These are phyloP conservation scores for Amaranthus tricolor DNA, from an alignment of 179 eudicot species.

Conservation along the genomic window DNA sequence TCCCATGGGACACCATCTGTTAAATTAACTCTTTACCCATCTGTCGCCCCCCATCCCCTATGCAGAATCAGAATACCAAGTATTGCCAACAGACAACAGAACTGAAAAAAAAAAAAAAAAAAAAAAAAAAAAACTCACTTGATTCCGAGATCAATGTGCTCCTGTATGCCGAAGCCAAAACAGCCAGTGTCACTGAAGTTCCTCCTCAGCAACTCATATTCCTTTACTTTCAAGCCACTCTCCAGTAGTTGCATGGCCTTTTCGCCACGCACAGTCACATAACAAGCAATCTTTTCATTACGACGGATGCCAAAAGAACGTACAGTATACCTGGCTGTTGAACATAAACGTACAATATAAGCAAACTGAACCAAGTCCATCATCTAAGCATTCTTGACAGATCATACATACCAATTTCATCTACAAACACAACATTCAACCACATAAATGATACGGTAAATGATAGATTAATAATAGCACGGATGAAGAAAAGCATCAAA, in stretches of 20 bases:
- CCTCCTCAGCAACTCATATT: conserved; percentile 64
- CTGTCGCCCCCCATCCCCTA: too few relatives aligned
- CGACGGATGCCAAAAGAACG: conserved; percentile 83
- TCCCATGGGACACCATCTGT: too few relatives aligned
- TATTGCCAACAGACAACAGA: not conserved
- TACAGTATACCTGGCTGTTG: conserved; percentile 81
- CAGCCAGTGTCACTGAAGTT: conserved; percentile 86
- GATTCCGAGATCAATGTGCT: conserved; percentile 83
- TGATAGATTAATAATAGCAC: too few relatives aligned
- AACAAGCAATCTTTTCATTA: conserved; percentile 82
- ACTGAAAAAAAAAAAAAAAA: not conserved
- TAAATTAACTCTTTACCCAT: too few relatives aligned
- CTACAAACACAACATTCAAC: too few relatives aligned
- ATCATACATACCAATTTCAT: not conserved
- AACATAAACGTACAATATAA: not conserved
- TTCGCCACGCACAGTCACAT: conserved; percentile 76
- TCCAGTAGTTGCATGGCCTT: conserved; percentile 82
- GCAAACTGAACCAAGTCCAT: not conserved
- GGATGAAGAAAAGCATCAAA: too few relatives aligned
- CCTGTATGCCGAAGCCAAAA: conserved; percentile 77
- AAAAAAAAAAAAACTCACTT: conserved; percentile 33
- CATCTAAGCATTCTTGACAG: not conserved
- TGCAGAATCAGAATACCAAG: too few relatives aligned
- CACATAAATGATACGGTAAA: too few relatives aligned
- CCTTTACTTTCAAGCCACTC: conserved; percentile 80